Evolutionary conservation across 106 monocot species (phyloP), one percentile per base, ranked within the genome.

Genomic region (Posidonia australis): DNA sequence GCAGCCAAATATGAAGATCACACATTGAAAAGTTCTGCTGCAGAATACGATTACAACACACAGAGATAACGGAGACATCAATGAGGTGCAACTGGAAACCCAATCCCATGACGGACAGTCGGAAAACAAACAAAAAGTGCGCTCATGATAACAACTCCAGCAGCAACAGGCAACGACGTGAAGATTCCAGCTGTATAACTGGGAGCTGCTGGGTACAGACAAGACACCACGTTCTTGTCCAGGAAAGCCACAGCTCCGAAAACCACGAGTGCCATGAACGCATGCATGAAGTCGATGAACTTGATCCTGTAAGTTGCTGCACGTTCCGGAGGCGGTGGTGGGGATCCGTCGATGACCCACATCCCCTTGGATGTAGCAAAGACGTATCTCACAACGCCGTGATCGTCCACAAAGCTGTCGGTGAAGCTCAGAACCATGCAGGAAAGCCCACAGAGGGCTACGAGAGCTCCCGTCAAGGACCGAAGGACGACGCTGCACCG

Each of bases 71-170:
- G n/a, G n/a, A n/a, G n/a, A n/a, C n/a, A n/a, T 52, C 13, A 62
- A 1, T 62, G 26, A 29, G 61, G 47, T 3, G 64, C 51, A 23
- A 72, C n/a, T 1, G 73, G 73, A 44, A 66, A 73, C 7, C 73
- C 73, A 14, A 73, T 73, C 24, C 73, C 73, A 32, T 73, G 73
- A 11, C 73, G 65, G 23, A 54, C 55, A 6, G 73, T 73, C 1
- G 73, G 73, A 44, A 73, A 73, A 22, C 45, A 21, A 13, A 66
- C 64, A 12, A 73, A 73, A 11, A 73, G 14, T 57, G 57, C 58
- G 32, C 66, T 73, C n/a, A n/a, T n/a, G 46, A 32, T 65, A 19
- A 73, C 17, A n/a, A 66, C 56, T 13, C 65, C 73, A 17, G 66
- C 55, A 0, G 45, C 65, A 5, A 66, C 46, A 0, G 73, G 73